Evolutionary conservation across 2,329 filamentous ascomycete species (phyloP).

Genomic region (Arthrobotrys musiformis): DNA sequence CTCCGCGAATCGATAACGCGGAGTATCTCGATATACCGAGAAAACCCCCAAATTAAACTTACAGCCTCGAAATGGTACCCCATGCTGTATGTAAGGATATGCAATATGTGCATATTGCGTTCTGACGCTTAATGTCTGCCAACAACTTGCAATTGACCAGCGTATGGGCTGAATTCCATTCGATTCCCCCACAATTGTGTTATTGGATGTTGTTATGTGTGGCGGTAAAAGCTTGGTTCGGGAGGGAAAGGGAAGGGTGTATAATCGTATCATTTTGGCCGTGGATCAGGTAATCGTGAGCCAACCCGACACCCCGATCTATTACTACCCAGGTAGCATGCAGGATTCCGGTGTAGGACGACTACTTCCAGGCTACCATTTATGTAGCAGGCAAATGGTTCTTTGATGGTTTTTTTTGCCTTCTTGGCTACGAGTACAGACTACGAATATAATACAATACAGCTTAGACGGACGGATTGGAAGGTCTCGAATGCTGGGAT

Average conservation of each 20-base stretch:
- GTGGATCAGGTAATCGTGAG: neutral
- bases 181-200: no score
- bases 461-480: no score
- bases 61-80: constrained; percentile 2
- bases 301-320: no score
- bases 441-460: no score
- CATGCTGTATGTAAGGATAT: no score
- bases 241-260: neutral
- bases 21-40: no score
- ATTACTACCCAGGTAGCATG: no score
- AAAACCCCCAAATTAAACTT: no score
- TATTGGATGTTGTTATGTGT: neutral
- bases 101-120: constrained; percentile 22
- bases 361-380: constrained; percentile 35
- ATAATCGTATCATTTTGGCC: constrained; percentile 3
- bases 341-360: no score
- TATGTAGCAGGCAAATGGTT: no score
- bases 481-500: constrained; percentile 31
- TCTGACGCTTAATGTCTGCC: neutral
- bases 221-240: neutral
- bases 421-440: no score
- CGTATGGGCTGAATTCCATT: constrained; percentile 9
- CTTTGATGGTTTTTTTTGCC: neutral
- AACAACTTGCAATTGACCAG: neutral
- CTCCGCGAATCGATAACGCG: no score